Evolutionary conservation across 345 rosid genomes (phyloP).

Genomic region (Rhizophora mangle): DNA sequence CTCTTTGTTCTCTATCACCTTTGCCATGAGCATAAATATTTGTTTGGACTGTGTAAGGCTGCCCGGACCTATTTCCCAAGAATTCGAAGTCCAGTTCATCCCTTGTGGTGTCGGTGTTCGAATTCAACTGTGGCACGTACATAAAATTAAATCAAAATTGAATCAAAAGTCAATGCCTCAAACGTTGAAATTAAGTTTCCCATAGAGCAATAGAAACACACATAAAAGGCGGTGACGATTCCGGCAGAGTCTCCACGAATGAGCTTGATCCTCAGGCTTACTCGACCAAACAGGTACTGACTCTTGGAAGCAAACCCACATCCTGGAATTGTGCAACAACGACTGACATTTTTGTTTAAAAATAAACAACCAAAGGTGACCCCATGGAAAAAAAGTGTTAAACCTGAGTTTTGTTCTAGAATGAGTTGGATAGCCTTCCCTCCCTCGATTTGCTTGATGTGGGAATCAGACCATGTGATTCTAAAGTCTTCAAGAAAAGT

Average conservation of each 20-base stretch:
- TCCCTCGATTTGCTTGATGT: constrained; percentile 59
- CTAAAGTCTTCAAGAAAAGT: constrained; percentile 64
- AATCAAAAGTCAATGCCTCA: not conserved
- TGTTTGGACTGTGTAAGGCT: constrained; percentile 92
- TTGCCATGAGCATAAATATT: constrained; percentile 85
- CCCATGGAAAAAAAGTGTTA: not conserved
- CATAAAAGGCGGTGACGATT: constrained; percentile 94
- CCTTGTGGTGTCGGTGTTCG: constrained; percentile 56
- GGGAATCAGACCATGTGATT: constrained; percentile 70
- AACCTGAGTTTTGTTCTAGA: constrained; percentile 83
- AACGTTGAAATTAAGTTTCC: not conserved
- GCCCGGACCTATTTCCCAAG: constrained; percentile 81
- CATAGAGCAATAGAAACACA: constrained; percentile 20
- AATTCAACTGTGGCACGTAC: constrained; percentile 55
- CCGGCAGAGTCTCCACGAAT: constrained; percentile 95
- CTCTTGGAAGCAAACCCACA: constrained; percentile 88
- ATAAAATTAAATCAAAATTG: not conserved
- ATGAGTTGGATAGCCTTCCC: constrained; percentile 78
- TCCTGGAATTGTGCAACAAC: constrained; percentile 37
- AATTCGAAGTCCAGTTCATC: constrained; percentile 94
- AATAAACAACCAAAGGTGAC: too few species aligned
- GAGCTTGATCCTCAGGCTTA: constrained; percentile 95
- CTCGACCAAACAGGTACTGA: constrained; percentile 69
- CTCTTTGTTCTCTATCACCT: constrained; percentile 84
- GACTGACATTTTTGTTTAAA: too few species aligned